A percentile compares a stretch with the other conserved stretches of the same genome.
Conservation (phyloP, 108 stramenopile species). For the Schizochytrium sp. region DNA sequence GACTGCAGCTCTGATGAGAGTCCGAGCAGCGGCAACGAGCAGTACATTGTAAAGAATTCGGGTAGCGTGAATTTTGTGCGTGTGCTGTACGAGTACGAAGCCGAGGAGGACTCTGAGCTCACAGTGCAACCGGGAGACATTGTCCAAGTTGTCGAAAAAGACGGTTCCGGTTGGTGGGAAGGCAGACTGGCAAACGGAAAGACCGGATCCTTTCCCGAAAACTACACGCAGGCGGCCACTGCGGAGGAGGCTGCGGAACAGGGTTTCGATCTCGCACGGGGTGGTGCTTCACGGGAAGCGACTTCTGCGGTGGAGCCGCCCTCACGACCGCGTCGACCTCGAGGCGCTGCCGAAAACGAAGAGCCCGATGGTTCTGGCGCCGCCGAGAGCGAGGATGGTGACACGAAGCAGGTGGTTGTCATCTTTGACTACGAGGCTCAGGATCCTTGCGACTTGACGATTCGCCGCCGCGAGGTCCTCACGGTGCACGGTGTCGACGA, state of each 20-base stretch:
- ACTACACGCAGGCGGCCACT: background rate
- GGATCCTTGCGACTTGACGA: background rate
- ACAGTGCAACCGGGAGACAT: background rate
- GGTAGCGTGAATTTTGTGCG: background rate
- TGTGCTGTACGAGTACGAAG: background rate
- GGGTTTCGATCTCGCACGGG: background rate
- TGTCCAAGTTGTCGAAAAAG: conserved; percentile 15
- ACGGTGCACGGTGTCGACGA: background rate
- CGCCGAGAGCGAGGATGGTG: too few species aligned
- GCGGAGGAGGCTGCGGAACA: background rate
- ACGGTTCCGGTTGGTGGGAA: conserved; percentile 27
- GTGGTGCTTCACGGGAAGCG: too few species aligned
- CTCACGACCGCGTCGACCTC: too few species aligned
- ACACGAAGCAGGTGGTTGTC: background rate
- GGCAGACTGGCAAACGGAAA: background rate
- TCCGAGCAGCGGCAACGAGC: background rate
- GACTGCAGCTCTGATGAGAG: background rate
- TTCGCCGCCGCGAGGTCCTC: background rate
- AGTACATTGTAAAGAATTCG: background rate
- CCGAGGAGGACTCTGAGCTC: conserved; percentile 20
- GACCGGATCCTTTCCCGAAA: background rate
- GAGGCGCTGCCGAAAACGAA: too few species aligned
- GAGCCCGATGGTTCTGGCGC: too few species aligned
- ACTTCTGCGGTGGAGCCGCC: too few species aligned
- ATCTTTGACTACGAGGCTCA: conserved; percentile 10